A percentile compares a stretch with the other conserved stretches of the same genome.
phyloP scores from a whole-genome alignment of 2,329 filamentous ascomycete species.

The Claviceps quebecensis region DNA sequence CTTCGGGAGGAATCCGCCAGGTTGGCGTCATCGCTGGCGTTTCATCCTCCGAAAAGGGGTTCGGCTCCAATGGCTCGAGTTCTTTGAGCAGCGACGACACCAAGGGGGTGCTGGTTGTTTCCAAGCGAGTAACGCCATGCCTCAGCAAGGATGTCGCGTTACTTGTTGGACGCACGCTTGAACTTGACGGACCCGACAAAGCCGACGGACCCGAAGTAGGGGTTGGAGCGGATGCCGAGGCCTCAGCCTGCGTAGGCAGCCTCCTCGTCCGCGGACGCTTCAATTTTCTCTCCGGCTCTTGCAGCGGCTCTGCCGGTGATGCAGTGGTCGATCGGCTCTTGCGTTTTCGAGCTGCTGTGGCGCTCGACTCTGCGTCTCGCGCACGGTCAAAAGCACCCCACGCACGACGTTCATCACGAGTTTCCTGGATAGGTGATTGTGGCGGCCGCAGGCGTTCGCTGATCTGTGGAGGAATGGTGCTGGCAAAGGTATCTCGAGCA shows the following conservation, averaged over 20 bases:
- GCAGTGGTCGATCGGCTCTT: slow-evolving; percentile 56
- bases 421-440: slow-evolving; percentile 48
- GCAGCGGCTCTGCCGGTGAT: slow-evolving; percentile 53
- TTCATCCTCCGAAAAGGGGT: slow-evolving; percentile 44
- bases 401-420: slow-evolving; percentile 64
- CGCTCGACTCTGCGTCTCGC: slow-evolving; percentile 46
- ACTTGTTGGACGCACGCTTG: slow-evolving; percentile 9
- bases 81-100: slow-evolving; percentile 78
- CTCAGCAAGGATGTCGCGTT: slow-evolving; percentile 8
- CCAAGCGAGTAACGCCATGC: slow-evolving; percentile 12
- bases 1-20: slow-evolving; percentile 20
- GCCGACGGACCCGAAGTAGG: slow-evolving; percentile 15
- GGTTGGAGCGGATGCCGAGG: slow-evolving; percentile 28
- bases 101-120: slow-evolving; percentile 57
- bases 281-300: slow-evolving; percentile 66
- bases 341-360: slow-evolving; percentile 50
- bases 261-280: slow-evolving; percentile 76
- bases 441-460: slow-evolving; percentile 47
- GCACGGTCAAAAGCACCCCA: slow-evolving; percentile 88
- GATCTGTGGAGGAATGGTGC: slow-evolving; percentile 41
- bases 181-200: too few species aligned
- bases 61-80: slow-evolving; percentile 69
- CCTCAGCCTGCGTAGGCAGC: slow-evolving; percentile 34
- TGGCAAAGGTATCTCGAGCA: slow-evolving; percentile 56
- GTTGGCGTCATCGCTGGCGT: slow-evolving; percentile 12